Base-by-base conservation (phyloP, 2,329 filamentous ascomycete genomes). In the Xylariaceae sp. region DNA sequence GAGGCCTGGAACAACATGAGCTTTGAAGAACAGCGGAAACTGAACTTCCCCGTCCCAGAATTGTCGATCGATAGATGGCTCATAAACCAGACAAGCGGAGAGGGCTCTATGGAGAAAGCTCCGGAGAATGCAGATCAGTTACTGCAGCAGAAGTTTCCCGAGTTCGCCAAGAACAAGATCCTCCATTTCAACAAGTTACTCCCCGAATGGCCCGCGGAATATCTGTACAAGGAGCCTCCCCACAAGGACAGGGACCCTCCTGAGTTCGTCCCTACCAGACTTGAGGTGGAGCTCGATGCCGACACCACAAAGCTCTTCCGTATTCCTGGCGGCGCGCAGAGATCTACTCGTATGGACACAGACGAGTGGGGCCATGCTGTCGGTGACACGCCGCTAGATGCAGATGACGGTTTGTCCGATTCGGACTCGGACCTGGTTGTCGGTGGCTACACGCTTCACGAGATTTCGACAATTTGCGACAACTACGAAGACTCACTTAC, bases 221-320 rank as follows among this genome's bases (percentile, higher is more conserved):
- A 87, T 64, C 76, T 86, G 47, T 83, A 85, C 42, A 93, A 95
- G 64, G 79, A 81, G 30, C 89, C 90, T 0, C 51, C 74, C 1
- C 95, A 89, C 64, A 83, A 82, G 31, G 55, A 57, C 87, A 89
- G 1, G 93, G 90, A 64, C 74, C 87, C 13, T 74, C 53, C 56
- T 31, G 55, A 56, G 30, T 57, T 97, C 3, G 77, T 89, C 4
- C 89, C 89, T 0, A 90, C 85, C 16, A 98, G 98, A 64, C 75
- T 95, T 42, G 89, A 81, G 47, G 73, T 98, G 12, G 93, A 98
- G 47, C 71, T 97, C 26, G 85, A 87, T 3, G 76, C 79, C 35
- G 93, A 97, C 54, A 87, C 95, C 51, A 88, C 95, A 62, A 89
- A 89, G 53, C 73, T 78, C 19, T 98, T 97, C 61, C 81, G 83